phyloP scores from a whole-genome alignment of 1,284 basidiomycete genomes.

The Cerrena zonata region DNA sequence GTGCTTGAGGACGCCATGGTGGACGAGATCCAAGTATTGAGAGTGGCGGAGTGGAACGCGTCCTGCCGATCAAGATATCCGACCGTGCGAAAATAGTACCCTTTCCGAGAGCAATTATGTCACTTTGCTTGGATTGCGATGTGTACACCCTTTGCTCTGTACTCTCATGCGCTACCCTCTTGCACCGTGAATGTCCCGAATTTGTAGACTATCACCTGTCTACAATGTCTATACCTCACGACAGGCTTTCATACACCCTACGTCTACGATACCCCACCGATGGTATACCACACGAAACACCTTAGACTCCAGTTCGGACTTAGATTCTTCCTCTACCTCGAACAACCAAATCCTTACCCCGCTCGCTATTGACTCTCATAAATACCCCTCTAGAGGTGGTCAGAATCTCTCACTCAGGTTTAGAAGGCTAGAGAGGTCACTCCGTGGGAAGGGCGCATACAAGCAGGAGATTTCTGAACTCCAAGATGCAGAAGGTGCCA shows the following conservation, averaged over 20 bases:
- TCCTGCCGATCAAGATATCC: no score
- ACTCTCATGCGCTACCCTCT: background rate
- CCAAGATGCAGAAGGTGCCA: slow-evolving; percentile 8
- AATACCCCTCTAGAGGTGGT: slow-evolving; percentile 30
- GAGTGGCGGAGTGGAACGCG: no score
- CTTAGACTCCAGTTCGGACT: background rate
- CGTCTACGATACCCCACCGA: background rate
- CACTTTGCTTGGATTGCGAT: no score
- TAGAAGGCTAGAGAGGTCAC: slow-evolving; percentile 46
- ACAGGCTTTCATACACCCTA: background rate
- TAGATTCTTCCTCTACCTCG: slow-evolving; percentile 3
- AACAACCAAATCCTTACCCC: background rate
- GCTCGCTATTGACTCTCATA: slow-evolving; percentile 3
- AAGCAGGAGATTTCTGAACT: slow-evolving; percentile 27
- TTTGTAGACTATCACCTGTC: background rate
- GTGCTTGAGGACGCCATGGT: slow-evolving; percentile 34
- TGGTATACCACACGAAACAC: background rate
- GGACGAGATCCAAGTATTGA: slow-evolving; percentile 1
- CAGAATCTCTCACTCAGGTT: slow-evolving; percentile 51
- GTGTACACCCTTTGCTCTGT: background rate
- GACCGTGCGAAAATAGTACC: no score
- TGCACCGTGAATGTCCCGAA: background rate
- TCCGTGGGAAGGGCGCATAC: slow-evolving; percentile 41
- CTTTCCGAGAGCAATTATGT: no score
- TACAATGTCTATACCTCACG: background rate